Evolutionary conservation across 106 monocot genomes (phyloP).

Genomic region (Triglochin maritima): DNA sequence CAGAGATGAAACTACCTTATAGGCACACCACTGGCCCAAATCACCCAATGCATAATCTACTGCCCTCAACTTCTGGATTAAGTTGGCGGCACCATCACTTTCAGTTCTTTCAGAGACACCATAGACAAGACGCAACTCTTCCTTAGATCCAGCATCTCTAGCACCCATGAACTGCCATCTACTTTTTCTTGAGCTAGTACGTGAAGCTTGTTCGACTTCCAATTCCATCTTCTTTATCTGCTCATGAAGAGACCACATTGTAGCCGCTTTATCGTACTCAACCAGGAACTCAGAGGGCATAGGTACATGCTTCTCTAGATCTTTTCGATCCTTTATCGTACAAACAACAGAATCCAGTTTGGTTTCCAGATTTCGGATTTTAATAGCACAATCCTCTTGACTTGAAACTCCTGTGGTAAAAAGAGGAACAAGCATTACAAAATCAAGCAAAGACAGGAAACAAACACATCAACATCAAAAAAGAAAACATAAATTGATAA

Average conservation of each 20-base stretch:
- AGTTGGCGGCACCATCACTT: slow-evolving; percentile 97
- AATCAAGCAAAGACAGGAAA: not conserved
- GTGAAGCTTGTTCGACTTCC: slow-evolving; percentile 77
- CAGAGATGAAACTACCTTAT: slow-evolving; percentile 45
- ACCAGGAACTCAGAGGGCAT: slow-evolving; percentile 77
- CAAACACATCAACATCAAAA: not conserved
- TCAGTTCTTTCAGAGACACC: slow-evolving; percentile 99
- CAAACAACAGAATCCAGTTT: slow-evolving; percentile 97
- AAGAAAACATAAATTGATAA: not conserved
- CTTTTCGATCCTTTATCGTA: slow-evolving; percentile 89
- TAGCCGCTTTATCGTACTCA: slow-evolving; percentile 86
- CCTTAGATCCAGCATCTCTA: slow-evolving; percentile 93
- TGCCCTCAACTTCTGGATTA: slow-evolving; percentile 88
- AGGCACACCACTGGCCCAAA: slow-evolving; percentile 98
- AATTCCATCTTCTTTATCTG: slow-evolving; percentile 83
- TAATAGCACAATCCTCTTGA: slow-evolving; percentile 98
- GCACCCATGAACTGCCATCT: slow-evolving; percentile 99
- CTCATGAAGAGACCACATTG: slow-evolving; percentile 80
- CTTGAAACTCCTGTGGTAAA: slow-evolving; percentile 77
- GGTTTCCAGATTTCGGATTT: slow-evolving; percentile 92
- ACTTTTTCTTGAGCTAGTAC: slow-evolving; percentile 77
- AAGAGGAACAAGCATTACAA: not conserved
- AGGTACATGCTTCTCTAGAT: slow-evolving; percentile 91
- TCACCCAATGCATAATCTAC: slow-evolving; percentile 95
- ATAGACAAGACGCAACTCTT: slow-evolving; percentile 91